Conservation (phyloP, 2,329 filamentous ascomycete genomes). For the Drechmeria coniospora region DNA sequence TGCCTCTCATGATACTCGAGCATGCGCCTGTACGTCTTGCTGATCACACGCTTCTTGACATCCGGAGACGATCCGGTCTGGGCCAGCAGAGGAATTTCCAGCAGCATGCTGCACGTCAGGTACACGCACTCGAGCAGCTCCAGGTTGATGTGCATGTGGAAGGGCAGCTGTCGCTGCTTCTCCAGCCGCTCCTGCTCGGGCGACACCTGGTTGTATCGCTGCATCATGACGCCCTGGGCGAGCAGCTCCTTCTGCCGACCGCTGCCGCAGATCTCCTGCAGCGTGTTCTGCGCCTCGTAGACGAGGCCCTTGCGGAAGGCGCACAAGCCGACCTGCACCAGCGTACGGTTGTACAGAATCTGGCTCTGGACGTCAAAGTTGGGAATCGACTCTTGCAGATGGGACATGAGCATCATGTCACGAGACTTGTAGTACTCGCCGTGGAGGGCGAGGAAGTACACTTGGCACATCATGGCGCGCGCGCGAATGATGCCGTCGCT, state of each 20-base stretch:
- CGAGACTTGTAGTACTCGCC: constrained; percentile 96
- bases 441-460: constrained; percentile 95
- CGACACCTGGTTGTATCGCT: constrained; percentile 89
- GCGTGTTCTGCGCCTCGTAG: constrained; percentile 92
- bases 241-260: constrained; percentile 95
- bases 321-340: constrained; percentile 95
- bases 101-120: constrained; percentile 96
- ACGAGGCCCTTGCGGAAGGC: constrained; percentile 94
- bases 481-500: constrained; percentile 93
- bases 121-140: constrained; percentile 97
- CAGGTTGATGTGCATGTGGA: constrained; percentile 99
- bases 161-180: constrained; percentile 91
- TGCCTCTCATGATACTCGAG: constrained; percentile 98
- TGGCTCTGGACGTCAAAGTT: constrained; percentile 96
- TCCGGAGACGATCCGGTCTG: constrained; percentile 95
- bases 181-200: constrained; percentile 96
- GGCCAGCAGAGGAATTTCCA: constrained; percentile 92
- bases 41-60: constrained; percentile 93
- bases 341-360: constrained; percentile 95
- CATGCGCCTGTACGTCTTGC: constrained; percentile 98
- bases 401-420: constrained; percentile 99
- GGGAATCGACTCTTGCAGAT: constrained; percentile 90
- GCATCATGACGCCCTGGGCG: constrained; percentile 95
- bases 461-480: constrained; percentile 93
- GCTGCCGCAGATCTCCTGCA: constrained; percentile 96